Conservation (phyloP, 2,329 filamentous ascomycete genomes). For the Tolypocladium cylindrosporum region DNA sequence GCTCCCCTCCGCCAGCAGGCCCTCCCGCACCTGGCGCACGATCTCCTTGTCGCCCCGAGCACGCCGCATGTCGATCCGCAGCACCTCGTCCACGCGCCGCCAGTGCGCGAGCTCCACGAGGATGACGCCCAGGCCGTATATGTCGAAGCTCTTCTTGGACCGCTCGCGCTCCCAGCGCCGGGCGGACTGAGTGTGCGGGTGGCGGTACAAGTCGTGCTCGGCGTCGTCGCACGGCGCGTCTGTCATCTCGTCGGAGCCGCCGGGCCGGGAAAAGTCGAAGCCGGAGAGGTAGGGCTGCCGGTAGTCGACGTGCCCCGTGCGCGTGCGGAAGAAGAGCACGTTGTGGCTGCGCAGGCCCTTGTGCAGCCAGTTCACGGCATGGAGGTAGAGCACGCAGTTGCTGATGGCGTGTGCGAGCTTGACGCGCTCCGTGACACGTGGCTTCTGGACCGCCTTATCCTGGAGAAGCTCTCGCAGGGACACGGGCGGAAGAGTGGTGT, state of each 20-base stretch:
- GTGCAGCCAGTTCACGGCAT: conserved; percentile 47
- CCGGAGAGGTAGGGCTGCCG: conserved; percentile 35
- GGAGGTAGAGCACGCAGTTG: conserved; percentile 43
- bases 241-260: conserved; percentile 37
- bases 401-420: conserved; percentile 39
- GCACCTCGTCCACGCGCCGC: conserved; percentile 32
- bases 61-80: conserved; percentile 26
- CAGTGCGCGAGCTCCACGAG: conserved; percentile 45
- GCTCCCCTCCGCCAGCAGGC: conserved; percentile 18
- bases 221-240: conserved; percentile 34
- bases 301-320: conserved; percentile 23
- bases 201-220: conserved; percentile 38
- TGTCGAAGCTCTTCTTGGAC: conserved; percentile 39
- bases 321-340: conserved; percentile 37
- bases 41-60: conserved; percentile 25
- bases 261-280: conserved; percentile 45
- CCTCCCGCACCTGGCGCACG: conserved; percentile 23
- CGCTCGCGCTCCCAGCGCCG: conserved; percentile 18
- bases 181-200: conserved; percentile 31
- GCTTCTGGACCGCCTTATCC: conserved; percentile 24
- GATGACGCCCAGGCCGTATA: conserved; percentile 42
- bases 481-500: conserved; percentile 27
- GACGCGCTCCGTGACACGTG: conserved; percentile 41
- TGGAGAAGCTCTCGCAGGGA: conserved; percentile 38
- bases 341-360: conserved; percentile 46